Conservation (phyloP, 2,329 filamentous ascomycete genomes). For the Claviceps sorghi region DNA sequence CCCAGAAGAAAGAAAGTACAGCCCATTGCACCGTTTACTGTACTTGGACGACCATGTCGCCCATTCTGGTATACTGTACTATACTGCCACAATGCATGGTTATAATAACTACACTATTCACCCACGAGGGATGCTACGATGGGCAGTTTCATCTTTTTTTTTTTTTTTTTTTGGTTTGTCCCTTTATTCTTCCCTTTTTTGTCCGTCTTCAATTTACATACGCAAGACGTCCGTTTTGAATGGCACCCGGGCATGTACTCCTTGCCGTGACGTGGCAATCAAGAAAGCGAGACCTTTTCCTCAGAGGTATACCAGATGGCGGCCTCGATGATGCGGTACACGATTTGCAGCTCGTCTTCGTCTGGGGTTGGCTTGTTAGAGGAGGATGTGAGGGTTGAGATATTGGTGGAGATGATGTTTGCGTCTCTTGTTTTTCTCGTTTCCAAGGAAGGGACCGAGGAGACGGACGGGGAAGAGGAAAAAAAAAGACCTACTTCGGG, state of each 20-base stretch:
- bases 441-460: neutral
- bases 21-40: neutral
- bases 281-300: slow-evolving; percentile 25
- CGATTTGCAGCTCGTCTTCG: slow-evolving; percentile 49
- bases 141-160: too few relatives aligned
- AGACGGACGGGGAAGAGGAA: too few relatives aligned
- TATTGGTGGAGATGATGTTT: neutral
- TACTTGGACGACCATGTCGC: neutral
- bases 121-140: neutral
- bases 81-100: neutral
- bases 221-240: too few relatives aligned
- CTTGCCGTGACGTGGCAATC: too few relatives aligned
- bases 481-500: slow-evolving; percentile 32
- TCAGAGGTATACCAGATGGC: slow-evolving; percentile 52
- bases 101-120: neutral
- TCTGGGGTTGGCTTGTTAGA: slow-evolving; percentile 20
- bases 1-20: neutral
- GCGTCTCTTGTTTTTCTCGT: too few relatives aligned
- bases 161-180: too few relatives aligned
- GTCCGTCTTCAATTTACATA: too few relatives aligned
- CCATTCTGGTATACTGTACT: neutral
- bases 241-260: too few relatives aligned
- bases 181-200: too few relatives aligned
- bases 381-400: neutral
- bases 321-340: slow-evolving; percentile 57